Base-by-base conservation (phyloP, 768 basidiomycete genomes). In the Lenzites betulinus region DNA sequence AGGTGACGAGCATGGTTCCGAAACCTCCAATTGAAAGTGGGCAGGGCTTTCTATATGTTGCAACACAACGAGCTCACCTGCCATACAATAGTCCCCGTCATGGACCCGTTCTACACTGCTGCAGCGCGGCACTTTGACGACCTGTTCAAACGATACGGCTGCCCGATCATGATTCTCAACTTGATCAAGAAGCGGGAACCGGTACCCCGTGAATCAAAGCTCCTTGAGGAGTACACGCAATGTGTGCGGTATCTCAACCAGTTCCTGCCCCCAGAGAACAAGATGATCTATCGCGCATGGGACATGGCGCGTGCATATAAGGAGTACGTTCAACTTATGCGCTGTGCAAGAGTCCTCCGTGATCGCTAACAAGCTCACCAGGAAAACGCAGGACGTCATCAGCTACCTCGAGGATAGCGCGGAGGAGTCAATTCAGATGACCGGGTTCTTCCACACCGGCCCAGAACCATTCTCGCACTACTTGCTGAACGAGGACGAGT, bases 271-370 rank as follows among this genome's bases (percentile, higher is more conserved):
- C 79, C 80, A 7, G 88, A 80, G 26, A 89, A 91, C 76, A 87
- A 88, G 76, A 93, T 99, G 86, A 80, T 87, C 15, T 97, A 98
- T 70, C 85, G 92, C 43, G 86, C 94, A 16, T 99, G 94, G 92
- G 97, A 99, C 72, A 97, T 98, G 92, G 88, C 90, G 4, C 82
- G 90, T 41, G 94, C 95, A 2, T 93, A 95, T 65, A 97, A 97
- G 72, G 92, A 93, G 95, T 93, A 66, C 4, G 30, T 33, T 11
- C 6, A 33, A 33, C 30, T n/a, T n/a, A n/a, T n/a, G 30, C 30
- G 6, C 30, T 33, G 30, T 4, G n/a, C n/a, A n/a, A n/a, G 30
- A 5, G 30, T 33, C 11, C 30, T 33, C 30, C 4, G 30, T 33
- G 4, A 33, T 11, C 30, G 11, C 30, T 33, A 1, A 15, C 11